phyloP scores from a whole-genome alignment of 306 rosid genomes.

The Quercus alba region DNA sequence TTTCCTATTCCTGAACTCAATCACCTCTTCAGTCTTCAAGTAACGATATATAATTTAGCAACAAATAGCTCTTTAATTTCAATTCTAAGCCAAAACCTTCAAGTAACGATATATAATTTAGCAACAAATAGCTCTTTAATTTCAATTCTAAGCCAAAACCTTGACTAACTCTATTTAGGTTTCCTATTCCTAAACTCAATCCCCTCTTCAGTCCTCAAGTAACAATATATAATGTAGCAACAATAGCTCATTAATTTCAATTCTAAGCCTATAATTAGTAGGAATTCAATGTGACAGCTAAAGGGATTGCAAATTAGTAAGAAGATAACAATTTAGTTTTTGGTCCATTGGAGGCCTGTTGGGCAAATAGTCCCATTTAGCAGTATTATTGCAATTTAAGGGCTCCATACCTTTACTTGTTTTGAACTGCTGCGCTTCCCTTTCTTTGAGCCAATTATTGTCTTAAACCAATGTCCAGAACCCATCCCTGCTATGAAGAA shows the following conservation, averaged over 20 bases:
- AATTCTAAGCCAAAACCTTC: constrained; percentile 4
- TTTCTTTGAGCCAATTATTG: constrained; percentile 58
- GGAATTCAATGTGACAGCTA: constrained; percentile 1
- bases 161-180: neutral
- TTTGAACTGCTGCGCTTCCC: constrained; percentile 57
- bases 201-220: neutral
- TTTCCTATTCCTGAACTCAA: neutral
- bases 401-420: constrained; percentile 59
- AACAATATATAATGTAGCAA: neutral
- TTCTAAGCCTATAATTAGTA: neutral
- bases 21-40: neutral
- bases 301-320: neutral
- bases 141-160: constrained; percentile 2
- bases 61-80: constrained; percentile 12
- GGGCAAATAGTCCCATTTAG: neutral
- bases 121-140: constrained; percentile 9
- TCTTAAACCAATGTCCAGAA: constrained; percentile 90
- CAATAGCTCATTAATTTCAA: constrained; percentile 9
- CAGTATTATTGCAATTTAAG: neutral
- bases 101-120: neutral
- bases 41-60: neutral
- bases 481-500: constrained; percentile 53
- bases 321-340: neutral
- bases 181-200: neutral
- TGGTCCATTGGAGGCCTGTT: no score